A percentile compares a stretch with the other conserved stretches of the same genome.
phyloP scores from a whole-genome alignment of 2,329 filamentous ascomycete species.

The Ceratocystiopsis minuta region DNA sequence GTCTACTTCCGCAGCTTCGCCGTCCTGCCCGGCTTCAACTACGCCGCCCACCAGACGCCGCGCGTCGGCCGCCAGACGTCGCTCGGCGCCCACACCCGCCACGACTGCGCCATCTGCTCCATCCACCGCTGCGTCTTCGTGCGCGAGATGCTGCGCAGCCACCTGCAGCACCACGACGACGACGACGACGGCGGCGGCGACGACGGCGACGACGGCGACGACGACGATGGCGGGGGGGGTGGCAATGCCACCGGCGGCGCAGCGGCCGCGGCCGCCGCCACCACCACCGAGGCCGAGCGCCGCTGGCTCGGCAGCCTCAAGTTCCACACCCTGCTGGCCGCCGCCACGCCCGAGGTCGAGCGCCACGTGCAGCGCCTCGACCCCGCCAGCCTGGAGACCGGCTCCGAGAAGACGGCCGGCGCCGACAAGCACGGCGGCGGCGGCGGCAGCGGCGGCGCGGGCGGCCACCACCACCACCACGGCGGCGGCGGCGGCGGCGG shows the following conservation, averaged over 20 bases:
- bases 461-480: neutral
- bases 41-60: conserved; percentile 1
- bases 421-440: neutral
- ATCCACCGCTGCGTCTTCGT: conserved; percentile 10
- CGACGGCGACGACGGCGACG: neutral
- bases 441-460: neutral
- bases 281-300: neutral
- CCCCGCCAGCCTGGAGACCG: too few species aligned
- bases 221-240: neutral
- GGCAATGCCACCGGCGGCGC: too few species aligned
- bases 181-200: neutral
- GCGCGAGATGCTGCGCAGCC: conserved; percentile 3
- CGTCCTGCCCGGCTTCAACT: conserved; percentile 4
- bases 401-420: neutral
- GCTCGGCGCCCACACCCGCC: neutral
- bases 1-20: conserved; percentile 6
- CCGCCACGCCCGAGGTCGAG: too few species aligned
- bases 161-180: neutral
- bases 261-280: too few species aligned
- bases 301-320: too few species aligned
- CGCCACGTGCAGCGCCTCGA: too few species aligned
- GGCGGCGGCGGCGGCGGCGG: neutral
- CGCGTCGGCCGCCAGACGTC: too few species aligned
- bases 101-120: conserved; percentile 10
- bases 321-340: too few species aligned